Conservation (phyloP, 768 basidiomycete species). For the Clavaria fumosa region DNA sequence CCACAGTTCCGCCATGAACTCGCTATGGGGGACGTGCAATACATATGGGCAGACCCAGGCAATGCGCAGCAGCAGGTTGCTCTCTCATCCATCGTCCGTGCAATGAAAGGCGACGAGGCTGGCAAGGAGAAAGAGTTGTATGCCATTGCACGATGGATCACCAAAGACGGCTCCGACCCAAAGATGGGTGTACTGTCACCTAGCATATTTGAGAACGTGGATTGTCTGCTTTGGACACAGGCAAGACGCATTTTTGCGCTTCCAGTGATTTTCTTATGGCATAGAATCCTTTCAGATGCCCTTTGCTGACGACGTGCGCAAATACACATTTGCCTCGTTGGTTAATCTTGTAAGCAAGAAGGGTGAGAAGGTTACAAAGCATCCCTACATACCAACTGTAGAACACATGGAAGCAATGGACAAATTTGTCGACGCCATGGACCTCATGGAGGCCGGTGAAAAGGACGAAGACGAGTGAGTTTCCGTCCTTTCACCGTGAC, state of each 20-base stretch:
- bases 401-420: slow-evolving; percentile 75
- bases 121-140: slow-evolving; percentile 33
- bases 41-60: slow-evolving; percentile 63
- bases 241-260: too few relatives aligned
- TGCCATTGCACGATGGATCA: slow-evolving; percentile 78
- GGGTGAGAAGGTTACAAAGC: slow-evolving; percentile 56
- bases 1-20: slow-evolving; percentile 68
- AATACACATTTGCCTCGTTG: slow-evolving; percentile 75
- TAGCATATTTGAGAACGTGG: slow-evolving; percentile 43
- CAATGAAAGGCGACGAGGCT: slow-evolving; percentile 35
- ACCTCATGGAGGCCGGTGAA: slow-evolving; percentile 63
- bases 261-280: too few relatives aligned
- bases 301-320: slow-evolving; percentile 87
- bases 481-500: slow-evolving; percentile 2
- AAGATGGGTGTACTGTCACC: slow-evolving; percentile 75
- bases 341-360: slow-evolving; percentile 57
- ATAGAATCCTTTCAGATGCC: slow-evolving; percentile 57
- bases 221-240: slow-evolving; percentile 75
- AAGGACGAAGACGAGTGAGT: slow-evolving; percentile 61
- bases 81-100: slow-evolving; percentile 75
- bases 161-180: slow-evolving; percentile 55
- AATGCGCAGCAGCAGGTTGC: slow-evolving; percentile 64
- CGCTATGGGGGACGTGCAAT: slow-evolving; percentile 72
- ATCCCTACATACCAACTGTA: slow-evolving; percentile 71
- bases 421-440: slow-evolving; percentile 76